Evolutionary conservation across 768 basidiomycete genomes (phyloP).

Genomic region (Leccinum fibrillosum): DNA sequence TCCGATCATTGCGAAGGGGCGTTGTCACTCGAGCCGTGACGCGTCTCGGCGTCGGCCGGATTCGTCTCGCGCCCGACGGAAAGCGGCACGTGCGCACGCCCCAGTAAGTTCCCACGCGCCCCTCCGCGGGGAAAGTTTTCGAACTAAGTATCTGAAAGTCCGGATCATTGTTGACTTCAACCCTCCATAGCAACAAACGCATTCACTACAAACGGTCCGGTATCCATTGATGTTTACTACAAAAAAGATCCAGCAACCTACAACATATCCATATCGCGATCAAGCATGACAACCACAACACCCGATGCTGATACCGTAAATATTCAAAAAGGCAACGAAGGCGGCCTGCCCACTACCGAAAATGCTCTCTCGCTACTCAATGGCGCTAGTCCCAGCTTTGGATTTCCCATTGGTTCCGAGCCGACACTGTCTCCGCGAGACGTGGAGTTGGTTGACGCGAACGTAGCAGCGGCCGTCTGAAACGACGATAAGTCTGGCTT

Average conservation of each 20-base stretch:
- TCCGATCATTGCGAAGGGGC: too few relatives aligned
- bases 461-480: slow-evolving; percentile 25
- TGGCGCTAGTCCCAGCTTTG: slow-evolving; percentile 36
- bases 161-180: too few relatives aligned
- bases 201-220: background rate
- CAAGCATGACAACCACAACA: background rate
- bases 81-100: too few relatives aligned
- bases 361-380: slow-evolving; percentile 35
- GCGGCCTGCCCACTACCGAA: slow-evolving; percentile 23
- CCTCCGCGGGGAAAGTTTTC: too few relatives aligned
- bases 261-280: background rate
- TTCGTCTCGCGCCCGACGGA: too few relatives aligned
- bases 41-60: too few relatives aligned
- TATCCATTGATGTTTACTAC: background rate
- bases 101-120: too few relatives aligned
- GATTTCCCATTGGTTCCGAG: slow-evolving; percentile 32
- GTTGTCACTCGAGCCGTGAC: too few relatives aligned
- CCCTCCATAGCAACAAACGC: background rate
- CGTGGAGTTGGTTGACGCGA: slow-evolving; percentile 9
- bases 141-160: too few relatives aligned
- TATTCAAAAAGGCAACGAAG: slow-evolving; percentile 19
- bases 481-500: slow-evolving; percentile 34
- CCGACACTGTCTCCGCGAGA: background rate
- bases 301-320: background rate
- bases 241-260: background rate